Conservation (phyloP, 1,284 basidiomycete species). For the Tilletia setariae region DNA sequence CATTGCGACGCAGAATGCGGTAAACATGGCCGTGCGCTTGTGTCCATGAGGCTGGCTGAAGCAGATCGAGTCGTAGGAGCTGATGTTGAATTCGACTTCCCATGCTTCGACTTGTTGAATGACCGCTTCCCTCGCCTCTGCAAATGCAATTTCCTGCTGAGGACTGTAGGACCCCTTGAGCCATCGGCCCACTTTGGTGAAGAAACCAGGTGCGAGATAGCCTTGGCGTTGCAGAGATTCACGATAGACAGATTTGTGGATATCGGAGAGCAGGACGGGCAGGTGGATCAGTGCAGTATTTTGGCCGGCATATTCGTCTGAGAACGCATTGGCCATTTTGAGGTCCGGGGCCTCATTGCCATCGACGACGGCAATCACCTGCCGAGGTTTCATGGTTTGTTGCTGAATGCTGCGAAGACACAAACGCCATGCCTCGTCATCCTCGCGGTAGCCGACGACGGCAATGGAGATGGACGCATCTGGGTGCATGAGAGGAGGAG, state of each 20-base stretch:
- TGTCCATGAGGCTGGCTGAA: slow-evolving; percentile 20
- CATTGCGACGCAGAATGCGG: slow-evolving; percentile 18
- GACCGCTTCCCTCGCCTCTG: slow-evolving; percentile 5
- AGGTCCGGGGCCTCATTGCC: slow-evolving; percentile 19
- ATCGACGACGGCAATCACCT: slow-evolving; percentile 17
- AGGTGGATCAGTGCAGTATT: slow-evolving; percentile 15
- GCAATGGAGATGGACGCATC: slow-evolving; percentile 19
- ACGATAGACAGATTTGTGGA: slow-evolving; percentile 7
- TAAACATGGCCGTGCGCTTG: slow-evolving; percentile 22
- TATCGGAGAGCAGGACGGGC: neutral
- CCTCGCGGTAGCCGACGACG: slow-evolving; percentile 21
- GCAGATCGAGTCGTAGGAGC: slow-evolving; percentile 14
- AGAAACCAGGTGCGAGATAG: neutral
- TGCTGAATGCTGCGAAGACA: slow-evolving; percentile 16
- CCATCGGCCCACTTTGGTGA: slow-evolving; percentile 12
- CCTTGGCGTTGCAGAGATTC: slow-evolving; percentile 2
- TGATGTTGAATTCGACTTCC: slow-evolving; percentile 15
- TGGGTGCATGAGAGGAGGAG: slow-evolving; percentile 13
- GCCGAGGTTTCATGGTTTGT: slow-evolving; percentile 15
- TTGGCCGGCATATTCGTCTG: slow-evolving; percentile 14
- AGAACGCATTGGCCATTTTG: slow-evolving; percentile 19
- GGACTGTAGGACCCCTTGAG: neutral
- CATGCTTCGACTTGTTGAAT: slow-evolving; percentile 15
- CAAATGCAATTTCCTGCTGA: slow-evolving; percentile 1
- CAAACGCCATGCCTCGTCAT: slow-evolving; percentile 16